Conservation (phyloP, 257 asterid species). For the Misopates orontium region DNA sequence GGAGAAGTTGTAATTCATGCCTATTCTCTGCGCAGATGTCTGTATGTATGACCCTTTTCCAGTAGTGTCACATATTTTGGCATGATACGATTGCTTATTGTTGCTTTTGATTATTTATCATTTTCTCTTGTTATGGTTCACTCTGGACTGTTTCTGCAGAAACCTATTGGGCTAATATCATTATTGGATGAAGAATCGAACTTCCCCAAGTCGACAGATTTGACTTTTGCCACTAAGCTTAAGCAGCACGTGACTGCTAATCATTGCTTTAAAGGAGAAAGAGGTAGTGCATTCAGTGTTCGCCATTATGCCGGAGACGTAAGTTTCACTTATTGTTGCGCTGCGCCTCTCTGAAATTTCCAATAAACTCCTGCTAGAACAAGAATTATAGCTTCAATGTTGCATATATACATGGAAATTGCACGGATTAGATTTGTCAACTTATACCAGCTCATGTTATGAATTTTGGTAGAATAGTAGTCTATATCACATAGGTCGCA, state of each 20-base stretch:
- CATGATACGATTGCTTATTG: neutral
- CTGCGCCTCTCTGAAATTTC: constrained; percentile 18
- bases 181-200: constrained; percentile 87
- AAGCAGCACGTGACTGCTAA: constrained; percentile 67
- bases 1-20: neutral
- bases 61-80: neutral
- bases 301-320: constrained; percentile 90
- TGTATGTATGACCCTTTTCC: neutral
- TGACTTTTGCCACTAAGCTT: constrained; percentile 72
- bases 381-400: constrained; percentile 2
- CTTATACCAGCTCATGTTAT: neutral
- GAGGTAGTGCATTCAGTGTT: constrained; percentile 55
- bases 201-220: constrained; percentile 68
- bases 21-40: neutral
- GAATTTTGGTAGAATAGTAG: neutral
- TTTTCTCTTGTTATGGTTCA: constrained; percentile 22
- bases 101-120: constrained; percentile 18
- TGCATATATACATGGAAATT: neutral
- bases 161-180: constrained; percentile 78
- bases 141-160: constrained; percentile 48
- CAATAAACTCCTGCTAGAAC: constrained; percentile 15
- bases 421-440: neutral
- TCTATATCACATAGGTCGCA: neutral
- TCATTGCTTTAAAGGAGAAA: constrained; percentile 71
- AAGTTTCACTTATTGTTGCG: constrained; percentile 30